Evolutionary conservation across 2,329 filamentous ascomycete species (phyloP).

Genomic region (Rutstroemia sp.): DNA sequence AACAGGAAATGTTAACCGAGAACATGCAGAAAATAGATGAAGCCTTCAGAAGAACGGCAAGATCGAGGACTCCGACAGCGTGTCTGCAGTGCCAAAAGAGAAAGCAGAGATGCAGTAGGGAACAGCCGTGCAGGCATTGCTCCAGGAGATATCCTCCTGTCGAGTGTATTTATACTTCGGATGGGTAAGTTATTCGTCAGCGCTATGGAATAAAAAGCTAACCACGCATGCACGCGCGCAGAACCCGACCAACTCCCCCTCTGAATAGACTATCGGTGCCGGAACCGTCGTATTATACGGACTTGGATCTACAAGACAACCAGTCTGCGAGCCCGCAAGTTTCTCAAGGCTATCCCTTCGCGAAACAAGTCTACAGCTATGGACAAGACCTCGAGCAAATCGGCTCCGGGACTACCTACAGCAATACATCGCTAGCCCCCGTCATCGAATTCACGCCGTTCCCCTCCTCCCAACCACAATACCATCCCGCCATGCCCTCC

Average conservation of each 20-base stretch:
- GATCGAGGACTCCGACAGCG: conserved; percentile 5
- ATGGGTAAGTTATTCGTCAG: not conserved
- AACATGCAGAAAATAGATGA: conserved; percentile 9
- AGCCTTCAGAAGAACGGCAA: conserved; percentile 1
- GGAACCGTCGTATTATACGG: not conserved
- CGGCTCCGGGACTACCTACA: not conserved
- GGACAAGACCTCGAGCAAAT: not conserved
- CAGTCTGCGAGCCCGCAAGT: not conserved
- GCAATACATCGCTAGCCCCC: not conserved
- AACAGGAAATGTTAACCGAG: not conserved
- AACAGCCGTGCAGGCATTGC: conserved; percentile 9
- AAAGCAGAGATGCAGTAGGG: conserved; percentile 9
- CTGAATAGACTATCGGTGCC: not conserved
- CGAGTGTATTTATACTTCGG: conserved; percentile 7
- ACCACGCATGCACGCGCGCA: not conserved
- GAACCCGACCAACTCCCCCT: not conserved
- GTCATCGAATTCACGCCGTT: not conserved
- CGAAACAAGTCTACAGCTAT: not conserved
- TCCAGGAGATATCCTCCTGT: conserved; percentile 8
- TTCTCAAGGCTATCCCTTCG: not conserved
- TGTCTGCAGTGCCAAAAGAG: conserved; percentile 8
- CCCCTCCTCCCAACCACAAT: not conserved
- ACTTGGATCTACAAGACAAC: not conserved
- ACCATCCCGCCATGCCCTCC: not conserved
- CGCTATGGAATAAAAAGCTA: not conserved